Base-by-base conservation (phyloP, 169 alveolate genomes). In the Perkinsus marinus region DNA sequence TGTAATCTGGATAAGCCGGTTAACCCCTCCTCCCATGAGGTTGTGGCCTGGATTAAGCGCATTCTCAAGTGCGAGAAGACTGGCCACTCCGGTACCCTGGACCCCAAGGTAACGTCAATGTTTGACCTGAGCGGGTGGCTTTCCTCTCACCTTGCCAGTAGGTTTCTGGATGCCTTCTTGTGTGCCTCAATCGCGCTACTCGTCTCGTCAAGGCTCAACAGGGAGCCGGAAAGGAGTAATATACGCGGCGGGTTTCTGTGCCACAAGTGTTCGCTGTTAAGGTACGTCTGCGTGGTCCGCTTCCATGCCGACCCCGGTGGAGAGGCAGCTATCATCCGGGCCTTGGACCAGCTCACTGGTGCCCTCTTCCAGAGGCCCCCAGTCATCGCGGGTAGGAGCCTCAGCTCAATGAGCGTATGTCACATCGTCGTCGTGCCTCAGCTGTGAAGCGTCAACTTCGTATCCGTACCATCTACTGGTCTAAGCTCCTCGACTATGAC, bases 71-170 rank as follows among this genome's bases (percentile, higher is more conserved):
- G 99, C 91, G 99, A 99, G 94, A 99, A 99, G 97, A 99, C 99
- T 37, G 99, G 99, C 36, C 99, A 99, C 95, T 95, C 99, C 93
- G 99, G 99, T 68, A 98, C 99, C n/a, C 96, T 99, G 89, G 99
- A 99, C 94, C 99, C 99, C 16, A 99, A 99, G 95, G 79, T 57
- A 26, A 57, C 5, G 0, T 57, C 79, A 2, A 13, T 57, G n/a
- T n/a, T n/a, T n/a, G n/a, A n/a, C n/a, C n/a, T n/a, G n/a, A n/a
- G n/a, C n/a, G n/a, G n/a, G n/a, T 43, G 68, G 17, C 68, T 9
- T 17, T 43, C 68, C 68, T 43, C 68, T n/a, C n/a, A n/a, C n/a
- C n/a, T n/a, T n/a, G n/a, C n/a, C n/a, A n/a, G n/a, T n/a, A 57
- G 79, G 99, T 99, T 47, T 98, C 99, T 26, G 99, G 99, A 30